Evolutionary conservation across 148 eudicot genomes (phyloP).

Genomic region (Nepenthes mirabilis): DNA sequence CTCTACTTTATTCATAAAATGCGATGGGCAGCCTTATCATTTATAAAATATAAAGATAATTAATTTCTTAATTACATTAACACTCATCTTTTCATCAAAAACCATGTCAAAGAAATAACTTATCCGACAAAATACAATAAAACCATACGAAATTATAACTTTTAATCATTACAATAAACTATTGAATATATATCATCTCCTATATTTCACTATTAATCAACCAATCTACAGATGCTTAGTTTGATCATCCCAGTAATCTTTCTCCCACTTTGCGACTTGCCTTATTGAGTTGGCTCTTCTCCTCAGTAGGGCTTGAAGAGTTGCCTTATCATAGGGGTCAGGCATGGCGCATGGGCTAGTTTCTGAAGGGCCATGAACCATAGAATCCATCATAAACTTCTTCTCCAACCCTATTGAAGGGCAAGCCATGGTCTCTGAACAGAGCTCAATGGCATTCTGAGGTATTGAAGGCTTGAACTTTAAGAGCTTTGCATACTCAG

Average conservation of each 20-base stretch:
- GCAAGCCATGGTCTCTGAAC: slow-evolving; percentile 72
- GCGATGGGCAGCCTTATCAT: too few species aligned
- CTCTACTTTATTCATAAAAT: too few species aligned
- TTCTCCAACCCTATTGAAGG: slow-evolving; percentile 30
- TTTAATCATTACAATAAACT: too few species aligned
- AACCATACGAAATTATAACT: too few species aligned
- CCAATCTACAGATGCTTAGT: too few species aligned
- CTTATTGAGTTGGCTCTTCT: slow-evolving; percentile 21
- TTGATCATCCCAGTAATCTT: neutral
- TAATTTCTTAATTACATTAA: too few species aligned
- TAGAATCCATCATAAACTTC: slow-evolving; percentile 50
- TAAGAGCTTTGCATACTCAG: slow-evolving; percentile 57
- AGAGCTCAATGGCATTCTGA: slow-evolving; percentile 45
- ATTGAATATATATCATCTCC: too few species aligned
- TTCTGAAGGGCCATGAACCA: slow-evolving; percentile 40
- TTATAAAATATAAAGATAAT: too few species aligned
- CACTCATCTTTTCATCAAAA: too few species aligned
- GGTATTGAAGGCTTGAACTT: slow-evolving; percentile 56
- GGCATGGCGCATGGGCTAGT: slow-evolving; percentile 53
- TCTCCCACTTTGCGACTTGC: slow-evolving; percentile 54
- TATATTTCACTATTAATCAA: too few species aligned
- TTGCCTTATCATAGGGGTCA: slow-evolving; percentile 32
- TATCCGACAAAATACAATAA: too few species aligned
- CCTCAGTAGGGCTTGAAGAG: slow-evolving; percentile 14
- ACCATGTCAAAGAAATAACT: too few species aligned